A percentile compares a stretch with the other conserved stretches of the same genome.
Evolutionary conservation across 176 grass and related monocot genomes (phyloP).

Genomic region (Oryza nivara): DNA sequence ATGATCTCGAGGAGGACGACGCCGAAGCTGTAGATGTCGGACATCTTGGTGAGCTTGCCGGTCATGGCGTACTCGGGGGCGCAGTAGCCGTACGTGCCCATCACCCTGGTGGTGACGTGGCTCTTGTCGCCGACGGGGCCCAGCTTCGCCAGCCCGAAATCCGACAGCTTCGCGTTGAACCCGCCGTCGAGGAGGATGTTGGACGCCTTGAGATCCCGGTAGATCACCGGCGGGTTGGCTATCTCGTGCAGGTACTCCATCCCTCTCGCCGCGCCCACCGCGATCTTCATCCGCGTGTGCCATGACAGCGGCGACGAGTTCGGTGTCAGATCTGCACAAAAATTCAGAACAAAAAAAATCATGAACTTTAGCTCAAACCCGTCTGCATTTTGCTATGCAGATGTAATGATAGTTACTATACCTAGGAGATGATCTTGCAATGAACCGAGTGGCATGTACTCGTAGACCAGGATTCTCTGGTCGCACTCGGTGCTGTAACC

Average conservation of each 20-base stretch:
- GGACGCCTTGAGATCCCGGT: conserved; percentile 80
- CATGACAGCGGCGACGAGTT: conserved; percentile 62
- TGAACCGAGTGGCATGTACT: conserved; percentile 85
- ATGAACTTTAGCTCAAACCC: not conserved
- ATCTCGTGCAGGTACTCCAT: conserved; percentile 82
- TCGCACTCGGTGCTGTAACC: conserved; percentile 77
- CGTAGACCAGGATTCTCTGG: conserved; percentile 84
- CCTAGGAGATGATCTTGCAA: conserved; percentile 81
- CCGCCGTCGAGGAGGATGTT: conserved; percentile 75
- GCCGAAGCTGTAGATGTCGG: conserved; percentile 90
- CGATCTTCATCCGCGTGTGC: conserved; percentile 83
- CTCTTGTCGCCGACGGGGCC: conserved; percentile 71
- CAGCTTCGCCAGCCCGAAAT: conserved; percentile 89
- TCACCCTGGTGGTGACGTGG: conserved; percentile 83
- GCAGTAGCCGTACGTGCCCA: conserved; percentile 94
- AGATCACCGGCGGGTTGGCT: conserved; percentile 86
- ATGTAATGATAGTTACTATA: too few relatives aligned
- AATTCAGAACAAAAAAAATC: not conserved
- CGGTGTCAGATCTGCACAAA: conserved; percentile 50
- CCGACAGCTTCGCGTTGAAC: conserved; percentile 73
- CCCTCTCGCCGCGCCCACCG: conserved; percentile 73
- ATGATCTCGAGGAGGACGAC: conserved; percentile 86
- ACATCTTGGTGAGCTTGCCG: conserved; percentile 86
- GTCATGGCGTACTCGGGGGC: conserved; percentile 86
- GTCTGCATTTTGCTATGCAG: not conserved